phyloP scores from a whole-genome alignment of 2,329 filamentous ascomycete genomes.

The Pyrenophora teres region DNA sequence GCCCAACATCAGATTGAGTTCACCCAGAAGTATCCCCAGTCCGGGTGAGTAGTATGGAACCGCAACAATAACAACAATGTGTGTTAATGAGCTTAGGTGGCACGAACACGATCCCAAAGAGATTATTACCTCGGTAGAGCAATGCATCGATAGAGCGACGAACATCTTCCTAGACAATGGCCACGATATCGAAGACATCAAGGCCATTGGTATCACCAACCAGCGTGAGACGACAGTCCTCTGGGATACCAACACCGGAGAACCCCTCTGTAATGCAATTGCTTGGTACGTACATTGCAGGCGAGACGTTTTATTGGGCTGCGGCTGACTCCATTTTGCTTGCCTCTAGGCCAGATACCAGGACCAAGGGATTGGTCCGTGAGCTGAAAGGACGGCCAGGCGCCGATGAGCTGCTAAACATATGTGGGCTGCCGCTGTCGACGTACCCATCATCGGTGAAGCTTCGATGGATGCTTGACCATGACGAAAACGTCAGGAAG shows the following conservation, averaged over 20 bases:
- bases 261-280: slow-evolving; percentile 81
- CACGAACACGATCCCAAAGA: slow-evolving; percentile 86
- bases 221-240: slow-evolving; percentile 87
- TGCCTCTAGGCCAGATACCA: slow-evolving; percentile 67
- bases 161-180: slow-evolving; percentile 73
- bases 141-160: slow-evolving; percentile 78
- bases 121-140: slow-evolving; percentile 74
- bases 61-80: neutral
- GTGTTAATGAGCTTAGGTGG: slow-evolving; percentile 63
- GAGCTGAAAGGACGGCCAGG: slow-evolving; percentile 72
- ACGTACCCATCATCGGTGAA: slow-evolving; percentile 90
- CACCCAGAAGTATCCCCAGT: slow-evolving; percentile 79
- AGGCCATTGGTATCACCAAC: slow-evolving; percentile 83
- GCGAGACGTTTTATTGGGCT: neutral
- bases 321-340: slow-evolving; percentile 5
- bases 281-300: slow-evolving; percentile 63
- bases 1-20: slow-evolving; percentile 88
- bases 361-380: slow-evolving; percentile 75
- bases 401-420: slow-evolving; percentile 69
- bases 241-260: slow-evolving; percentile 80
- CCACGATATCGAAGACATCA: slow-evolving; percentile 70
- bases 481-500: slow-evolving; percentile 69
- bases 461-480: slow-evolving; percentile 78
- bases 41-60: slow-evolving; percentile 66
- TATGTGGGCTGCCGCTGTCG: slow-evolving; percentile 82